Base-by-base conservation (phyloP, 1,139 yeast genomes). In the Spathaspora jeffriesii region DNA sequence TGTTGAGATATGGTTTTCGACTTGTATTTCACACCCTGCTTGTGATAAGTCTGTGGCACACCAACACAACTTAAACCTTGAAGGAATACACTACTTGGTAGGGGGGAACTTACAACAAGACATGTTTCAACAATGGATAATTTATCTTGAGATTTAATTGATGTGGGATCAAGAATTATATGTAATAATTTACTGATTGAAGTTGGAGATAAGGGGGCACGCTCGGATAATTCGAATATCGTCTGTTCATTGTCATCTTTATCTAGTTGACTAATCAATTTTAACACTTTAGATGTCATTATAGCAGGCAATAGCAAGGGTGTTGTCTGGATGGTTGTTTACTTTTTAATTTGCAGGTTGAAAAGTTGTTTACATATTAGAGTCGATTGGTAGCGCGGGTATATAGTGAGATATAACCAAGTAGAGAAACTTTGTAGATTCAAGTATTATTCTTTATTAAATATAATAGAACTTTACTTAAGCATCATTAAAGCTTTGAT, bases 1-100 rank as follows among this genome's bases (percentile, higher is more conserved):
- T 54, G 38, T 5, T 43, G 46, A 1, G 62, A 48, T 3, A 64
- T 47, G 25, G 53, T 54, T 48, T 56, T 60, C 53, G 57, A 61
- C 42, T 54, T 58, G 17, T 49, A 54, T 36, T 53, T 55, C 37
- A 48, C 50, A 4, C 64, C 61, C 27, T 57, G 47, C 37, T 57
- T 54, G 47, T 52, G 58, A 49, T 60, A 60, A 3, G 58, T 50
- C 47, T 65, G 67, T 4, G 65, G 62, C 3, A 58, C 55, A 0
- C 73, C 72, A 9, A 67, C 50, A 18, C 53, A 51, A 44, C 68
- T 60, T 7, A 68, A 34, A 5, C 67, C 55, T 18, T 57, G 55
- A 40, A 54, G 51, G 21, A 67, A 50, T 6, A 60, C 43, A n/a
- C 45, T 41, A 4, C 43, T 42, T 4, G 56, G 31, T 15, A 57